Evolutionary conservation across 257 asterid genomes (phyloP), one percentile per base, ranked within the genome.

Genomic region (Solanum paucissectum): DNA sequence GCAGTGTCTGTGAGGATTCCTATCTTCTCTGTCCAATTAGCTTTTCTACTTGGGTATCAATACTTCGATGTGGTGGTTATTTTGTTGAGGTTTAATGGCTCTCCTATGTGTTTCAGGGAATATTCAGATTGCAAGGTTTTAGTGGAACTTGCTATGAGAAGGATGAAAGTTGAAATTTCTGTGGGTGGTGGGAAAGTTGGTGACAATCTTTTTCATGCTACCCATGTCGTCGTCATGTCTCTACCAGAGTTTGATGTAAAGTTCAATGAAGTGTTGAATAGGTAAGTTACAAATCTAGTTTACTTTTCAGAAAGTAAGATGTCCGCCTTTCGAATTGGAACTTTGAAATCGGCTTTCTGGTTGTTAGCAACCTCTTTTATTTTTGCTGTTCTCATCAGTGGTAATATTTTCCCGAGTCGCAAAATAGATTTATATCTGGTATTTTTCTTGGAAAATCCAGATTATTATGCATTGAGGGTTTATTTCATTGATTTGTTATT

Each of bases 161-260:
- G 98, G 90, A 92, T 97, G 99, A 97, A 93, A 92, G 86, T 93
- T 90, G 97, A 92, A 89, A 91, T 97, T 92, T 92, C 94, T 86
- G 88, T 55, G 88, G 92, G 94, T 32, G 99, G 99, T 89, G 99
- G 99, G 86, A 88, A 82, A 87, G 92, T 95, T 68, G 83, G 91
- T 34, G 93, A 91, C 66, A 84, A 90, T 88, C 93, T 94, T 89
- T 90, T 91, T 89, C 90, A 90, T 90, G 98, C 96, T 87, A 95
- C 99, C 69, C 99, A 97, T 92, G 86, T 94, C 58, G 95, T 97
- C 21, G 88, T 95, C 71, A 88, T 95, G 84, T 91, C 93, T 86
- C 27, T 74, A 76, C 94, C 94, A 33, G 93, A 83, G 84, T 49
- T 83, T 25, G 87, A 81, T 86, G 85, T 94, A 88, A 94, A 95